A percentile compares a stretch with the other conserved stretches of the same genome.
These are phyloP conservation scores for Sordaria brevicollis DNA, from an alignment of 495 filamentous ascomycete genomes.

Conservation along the genomic window DNA sequence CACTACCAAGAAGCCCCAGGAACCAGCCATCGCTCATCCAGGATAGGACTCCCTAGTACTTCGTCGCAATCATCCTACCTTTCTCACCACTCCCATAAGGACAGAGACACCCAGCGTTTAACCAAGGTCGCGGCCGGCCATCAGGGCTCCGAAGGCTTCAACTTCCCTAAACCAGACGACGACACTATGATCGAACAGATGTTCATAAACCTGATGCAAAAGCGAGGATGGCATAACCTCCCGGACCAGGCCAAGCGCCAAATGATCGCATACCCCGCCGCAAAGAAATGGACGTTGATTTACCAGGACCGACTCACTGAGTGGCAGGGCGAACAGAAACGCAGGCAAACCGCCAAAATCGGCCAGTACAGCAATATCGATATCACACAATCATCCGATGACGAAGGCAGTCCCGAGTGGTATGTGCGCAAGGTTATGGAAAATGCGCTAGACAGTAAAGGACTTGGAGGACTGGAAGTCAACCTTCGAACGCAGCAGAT, in stretches of 20 bases:
- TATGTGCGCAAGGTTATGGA: constrained; percentile 97
- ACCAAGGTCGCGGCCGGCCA: constrained; percentile 39
- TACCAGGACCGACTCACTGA: constrained; percentile 91
- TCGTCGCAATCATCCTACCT: constrained; percentile 39
- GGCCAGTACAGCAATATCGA: constrained; percentile 46
- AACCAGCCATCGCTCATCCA: constrained; percentile 58
- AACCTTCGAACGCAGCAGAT: constrained; percentile 94
- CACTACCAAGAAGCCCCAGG: constrained; percentile 55
- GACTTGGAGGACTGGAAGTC: constrained; percentile 83
- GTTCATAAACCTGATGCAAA: constrained; percentile 90
- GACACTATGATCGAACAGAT: constrained; percentile 84
- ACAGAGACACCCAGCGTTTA: constrained; percentile 39
- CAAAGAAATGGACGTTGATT: constrained; percentile 96
- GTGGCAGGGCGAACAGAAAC: constrained; percentile 88
- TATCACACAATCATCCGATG: constrained; percentile 65
- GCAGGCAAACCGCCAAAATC: constrained; percentile 59
- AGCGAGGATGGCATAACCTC: constrained; percentile 91
- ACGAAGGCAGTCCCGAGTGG: constrained; percentile 96
- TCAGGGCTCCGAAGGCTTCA: constrained; percentile 48
- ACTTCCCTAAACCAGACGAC: constrained; percentile 61
- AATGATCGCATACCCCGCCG: constrained; percentile 86
- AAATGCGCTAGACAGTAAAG: constrained; percentile 83
- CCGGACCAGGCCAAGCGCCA: constrained; percentile 92
- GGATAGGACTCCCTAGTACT: constrained; percentile 36
- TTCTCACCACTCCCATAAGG: constrained; percentile 29